Evolutionary conservation across 2,329 filamentous ascomycete species (phyloP).

Genomic region (Fulvia fulva): DNA sequence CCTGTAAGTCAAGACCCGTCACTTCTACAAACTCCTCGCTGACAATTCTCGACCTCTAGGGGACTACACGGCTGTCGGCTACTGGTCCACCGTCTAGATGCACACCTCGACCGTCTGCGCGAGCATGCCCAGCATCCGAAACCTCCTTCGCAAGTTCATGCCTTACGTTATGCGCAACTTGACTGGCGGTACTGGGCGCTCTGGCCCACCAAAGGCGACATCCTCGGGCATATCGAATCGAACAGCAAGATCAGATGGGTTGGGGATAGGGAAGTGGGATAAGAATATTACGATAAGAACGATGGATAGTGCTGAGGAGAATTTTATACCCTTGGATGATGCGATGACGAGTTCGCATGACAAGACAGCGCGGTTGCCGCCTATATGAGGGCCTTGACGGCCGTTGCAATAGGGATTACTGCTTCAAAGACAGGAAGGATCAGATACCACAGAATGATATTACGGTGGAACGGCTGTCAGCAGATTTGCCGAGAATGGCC

Average conservation of each 20-base stretch:
- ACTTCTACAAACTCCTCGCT: background rate
- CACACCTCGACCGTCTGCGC: slow-evolving; percentile 7
- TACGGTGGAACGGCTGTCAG: too few species aligned
- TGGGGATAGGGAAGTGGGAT: background rate
- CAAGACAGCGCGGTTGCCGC: background rate
- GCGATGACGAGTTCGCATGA: background rate
- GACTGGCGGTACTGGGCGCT: background rate
- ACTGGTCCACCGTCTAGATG: slow-evolving; percentile 5
- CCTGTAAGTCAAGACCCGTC: slow-evolving; percentile 5
- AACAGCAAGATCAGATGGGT: background rate
- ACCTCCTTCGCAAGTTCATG: slow-evolving; percentile 1
- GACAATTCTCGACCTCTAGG: background rate
- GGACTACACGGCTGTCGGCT: background rate
- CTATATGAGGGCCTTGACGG: too few species aligned
- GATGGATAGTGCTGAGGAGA: slow-evolving; percentile 12
- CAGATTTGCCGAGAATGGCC: too few species aligned
- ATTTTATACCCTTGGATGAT: slow-evolving; percentile 13
- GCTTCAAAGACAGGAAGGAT: too few species aligned
- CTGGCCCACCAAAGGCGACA: background rate
- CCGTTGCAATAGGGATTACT: too few species aligned
- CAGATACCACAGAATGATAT: too few species aligned
- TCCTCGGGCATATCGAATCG: slow-evolving; percentile 4
- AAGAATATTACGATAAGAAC: slow-evolving; percentile 9
- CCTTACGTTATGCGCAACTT: background rate
- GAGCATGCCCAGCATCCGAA: slow-evolving; percentile 9